phyloP scores from a whole-genome alignment of 306 rosid species.

The Castanea sativa region DNA sequence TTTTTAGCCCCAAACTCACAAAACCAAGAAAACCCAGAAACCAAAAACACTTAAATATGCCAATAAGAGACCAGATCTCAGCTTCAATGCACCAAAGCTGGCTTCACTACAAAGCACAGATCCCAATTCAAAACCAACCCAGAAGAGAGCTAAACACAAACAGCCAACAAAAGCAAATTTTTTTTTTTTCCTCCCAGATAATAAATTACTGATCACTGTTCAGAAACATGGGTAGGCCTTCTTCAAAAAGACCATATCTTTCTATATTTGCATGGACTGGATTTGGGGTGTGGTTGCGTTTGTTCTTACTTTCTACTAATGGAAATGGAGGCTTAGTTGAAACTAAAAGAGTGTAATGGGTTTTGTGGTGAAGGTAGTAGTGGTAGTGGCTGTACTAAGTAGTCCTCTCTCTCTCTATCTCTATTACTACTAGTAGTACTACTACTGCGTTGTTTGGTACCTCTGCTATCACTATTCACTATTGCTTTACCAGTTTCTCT shows the following conservation, averaged over 20 bases:
- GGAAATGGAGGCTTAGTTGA: slow-evolving; percentile 35
- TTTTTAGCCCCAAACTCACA: slow-evolving; percentile 21
- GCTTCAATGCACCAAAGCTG: slow-evolving; percentile 26
- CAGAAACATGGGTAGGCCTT: slow-evolving; percentile 9
- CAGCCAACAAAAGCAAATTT: slow-evolving; percentile 21
- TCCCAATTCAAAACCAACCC: slow-evolving; percentile 42
- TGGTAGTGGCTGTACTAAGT: slow-evolving; percentile 23
- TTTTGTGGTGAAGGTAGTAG: slow-evolving; percentile 25
- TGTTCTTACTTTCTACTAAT: slow-evolving; percentile 23
- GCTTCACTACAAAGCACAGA: slow-evolving; percentile 43
- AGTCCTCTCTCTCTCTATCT: too few species aligned
- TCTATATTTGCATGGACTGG: slow-evolving; percentile 7
- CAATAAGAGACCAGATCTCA: slow-evolving; percentile 56
- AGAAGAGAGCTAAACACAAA: slow-evolving; percentile 19
- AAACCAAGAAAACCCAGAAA: slow-evolving; percentile 34
- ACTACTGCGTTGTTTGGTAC: slow-evolving; percentile 20
- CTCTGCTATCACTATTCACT: slow-evolving; percentile 43
- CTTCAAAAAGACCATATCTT: slow-evolving; percentile 25
- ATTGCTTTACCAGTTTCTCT: slow-evolving; percentile 40
- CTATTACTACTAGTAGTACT: neutral
- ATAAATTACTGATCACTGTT: slow-evolving; percentile 26
- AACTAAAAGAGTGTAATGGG: too few species aligned
- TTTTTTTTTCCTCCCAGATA: slow-evolving; percentile 16
- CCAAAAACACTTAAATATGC: slow-evolving; percentile 16
- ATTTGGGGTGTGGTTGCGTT: slow-evolving; percentile 25